Base-by-base conservation (phyloP, 2,329 filamentous ascomycete species). In the Shiraia bambusicola region DNA sequence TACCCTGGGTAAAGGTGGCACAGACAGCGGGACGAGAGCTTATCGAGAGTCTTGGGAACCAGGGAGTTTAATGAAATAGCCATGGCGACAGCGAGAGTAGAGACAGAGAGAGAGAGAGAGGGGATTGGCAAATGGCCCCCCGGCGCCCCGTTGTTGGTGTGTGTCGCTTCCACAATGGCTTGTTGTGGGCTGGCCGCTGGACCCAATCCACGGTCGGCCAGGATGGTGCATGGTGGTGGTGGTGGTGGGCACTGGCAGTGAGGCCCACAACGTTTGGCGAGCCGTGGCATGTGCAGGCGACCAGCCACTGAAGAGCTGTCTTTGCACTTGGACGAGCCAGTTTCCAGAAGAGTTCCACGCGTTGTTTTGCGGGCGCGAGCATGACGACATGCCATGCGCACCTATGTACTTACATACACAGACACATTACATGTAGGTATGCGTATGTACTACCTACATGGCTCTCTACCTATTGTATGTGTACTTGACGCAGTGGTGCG, bases 271-370 rank as follows among this genome's bases (percentile, higher is more conserved):
- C 13, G 16, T 42, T 42, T 48, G 47, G 40, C 41, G 40, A 46
- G 27, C 29, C 6, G 34, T 29, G 30, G 26, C 36, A 49, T 49
- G 33, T 37, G 33, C 46, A 37, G 34, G 26, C 29, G 30, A 19
- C n/a, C 22, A 37, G 34, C 34, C 34, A 40, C 15, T 22, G 31
- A 29, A 34, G 36, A 26, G 45, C 17, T 27, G 24, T 30, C 37
- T 40, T 34, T n/a, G n/a, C n/a, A n/a, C n/a, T n/a, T n/a, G n/a
- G 28, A 24, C 26, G 45, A 25, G 48, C 45, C 50, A 44, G n/a
- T 47, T 48, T 53, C 45, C 37, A 51, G 48, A 53, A 51, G 40
- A 26, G 37, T 49, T 49, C 43, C 28, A 39, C 30, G 39, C 34
- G 35, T n/a, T n/a, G n/a, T n/a, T n/a, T n/a, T 42, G 42, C 32